Evolutionary conservation across 2,329 filamentous ascomycete genomes (phyloP), one percentile per base, ranked within the genome.

Genomic region (Phaeoacremonium minimum): DNA sequence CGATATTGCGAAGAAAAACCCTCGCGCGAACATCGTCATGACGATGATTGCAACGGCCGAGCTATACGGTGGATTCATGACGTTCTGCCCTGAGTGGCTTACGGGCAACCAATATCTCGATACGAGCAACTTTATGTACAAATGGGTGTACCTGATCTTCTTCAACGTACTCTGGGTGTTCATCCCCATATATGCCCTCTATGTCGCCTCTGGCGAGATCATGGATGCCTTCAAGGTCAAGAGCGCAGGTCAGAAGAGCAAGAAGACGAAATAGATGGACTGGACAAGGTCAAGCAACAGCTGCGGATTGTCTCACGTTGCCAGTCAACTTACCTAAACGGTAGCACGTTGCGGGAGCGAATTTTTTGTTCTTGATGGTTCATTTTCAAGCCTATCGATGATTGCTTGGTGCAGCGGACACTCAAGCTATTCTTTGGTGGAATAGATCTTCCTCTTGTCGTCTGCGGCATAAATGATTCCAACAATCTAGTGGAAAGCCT

Each of bases 51-150:
- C 80, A 17, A 83, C 78, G 4, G 77, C 72, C 38, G 80, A 85
- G 66, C 49, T 85, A 6, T 85, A 84, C 47, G 80, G 80, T 46
- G 77, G 80, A 14, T 85, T 80, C 61, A 83, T 85, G 75, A 85
- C 80, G 0, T 85, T 85, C 53, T 79, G 74, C 57, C 80, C 80
- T 11, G 80, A 85, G 58, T 85, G 80, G 80, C 61, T 85, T 11
- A 75, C 70, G 3, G 71, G 70, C 35, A 83, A 71, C 52, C 52
- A 69, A 45, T 82, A 80, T 51, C 71, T 85, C 41, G 76, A 83
- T 54, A 67, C 68, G 14, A 78, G 70, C 60, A 84, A 83, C 58
- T 82, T 76, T 48, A 80, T 85, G 77, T 81, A 80, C 49, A 61
- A 73, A 44, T 84, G 79, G 79, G 64, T 83, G 12, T 84, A 83